These are phyloP conservation scores for Acorus calamus DNA, from an alignment of 106 monocot genomes.

Conservation along the genomic window DNA sequence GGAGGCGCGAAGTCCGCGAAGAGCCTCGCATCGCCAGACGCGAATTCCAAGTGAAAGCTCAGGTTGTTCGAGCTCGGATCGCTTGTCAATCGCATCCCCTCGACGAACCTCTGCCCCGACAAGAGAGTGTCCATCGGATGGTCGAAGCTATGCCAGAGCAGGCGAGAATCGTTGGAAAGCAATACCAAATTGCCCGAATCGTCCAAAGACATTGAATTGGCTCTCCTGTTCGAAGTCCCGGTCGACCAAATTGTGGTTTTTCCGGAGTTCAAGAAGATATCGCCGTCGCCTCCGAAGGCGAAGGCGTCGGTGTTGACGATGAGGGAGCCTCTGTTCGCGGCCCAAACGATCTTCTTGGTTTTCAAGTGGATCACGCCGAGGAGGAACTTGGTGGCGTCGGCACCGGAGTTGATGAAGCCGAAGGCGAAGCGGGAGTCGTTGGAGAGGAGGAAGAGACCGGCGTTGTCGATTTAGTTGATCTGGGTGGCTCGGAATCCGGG, in stretches of 20 bases:
- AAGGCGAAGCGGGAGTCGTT: conserved; percentile 48
- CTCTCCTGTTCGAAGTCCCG: conserved; percentile 33
- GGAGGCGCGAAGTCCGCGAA: conserved; percentile 24
- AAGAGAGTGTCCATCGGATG: conserved; percentile 62
- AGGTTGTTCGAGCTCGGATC: conserved; percentile 12
- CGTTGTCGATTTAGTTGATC: conserved; percentile 66
- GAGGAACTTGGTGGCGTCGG: conserved; percentile 26
- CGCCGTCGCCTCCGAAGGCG: conserved; percentile 40
- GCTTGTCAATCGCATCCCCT: conserved; percentile 46
- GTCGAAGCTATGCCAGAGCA: conserved; percentile 68
- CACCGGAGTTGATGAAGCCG: conserved; percentile 31
- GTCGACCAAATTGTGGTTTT: conserved; percentile 42
- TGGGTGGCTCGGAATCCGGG: conserved; percentile 39
- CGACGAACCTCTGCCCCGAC: conserved; percentile 41
- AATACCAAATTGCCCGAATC: conserved; percentile 56
- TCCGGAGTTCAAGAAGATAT: conserved; percentile 30
- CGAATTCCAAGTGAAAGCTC: conserved; percentile 28
- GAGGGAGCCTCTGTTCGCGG: conserved; percentile 42
- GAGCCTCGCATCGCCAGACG: conserved; percentile 36
- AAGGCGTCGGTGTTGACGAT: conserved; percentile 41
- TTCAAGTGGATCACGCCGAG: conserved; percentile 25
- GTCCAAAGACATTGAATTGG: conserved; percentile 25
- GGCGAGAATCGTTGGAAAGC: neutral
- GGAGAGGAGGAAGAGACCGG: conserved; percentile 55
- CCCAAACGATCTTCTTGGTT: conserved; percentile 40